Percentiles rank a stretch among this genome's conserved stretches.
phyloP scores from a whole-genome alignment of 176 grass and related monocot genomes.

The Eragrostis nindensis region DNA sequence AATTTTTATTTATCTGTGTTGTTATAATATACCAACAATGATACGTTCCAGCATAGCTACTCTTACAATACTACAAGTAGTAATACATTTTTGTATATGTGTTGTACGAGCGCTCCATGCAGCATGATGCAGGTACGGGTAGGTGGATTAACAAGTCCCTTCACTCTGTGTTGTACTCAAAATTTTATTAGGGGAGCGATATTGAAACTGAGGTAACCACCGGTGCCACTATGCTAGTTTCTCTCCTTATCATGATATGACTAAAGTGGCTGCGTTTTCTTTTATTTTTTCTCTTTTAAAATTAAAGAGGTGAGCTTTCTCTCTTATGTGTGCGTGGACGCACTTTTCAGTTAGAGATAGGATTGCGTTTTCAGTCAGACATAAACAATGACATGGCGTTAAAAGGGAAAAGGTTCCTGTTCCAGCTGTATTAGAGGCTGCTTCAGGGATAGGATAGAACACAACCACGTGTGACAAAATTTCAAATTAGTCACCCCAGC shows the following conservation, averaged over 20 bases:
- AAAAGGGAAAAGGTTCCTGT: slow-evolving; percentile 25
- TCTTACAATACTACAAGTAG: not conserved
- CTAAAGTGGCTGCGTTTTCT: slow-evolving; percentile 35
- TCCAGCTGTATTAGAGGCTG: not conserved
- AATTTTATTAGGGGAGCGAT: not conserved
- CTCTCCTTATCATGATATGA: slow-evolving; percentile 13
- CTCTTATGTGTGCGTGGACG: slow-evolving; percentile 17
- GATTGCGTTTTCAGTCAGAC: slow-evolving; percentile 16
- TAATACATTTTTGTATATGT: not conserved
- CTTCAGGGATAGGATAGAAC: not conserved
- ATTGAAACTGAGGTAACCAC: slow-evolving; percentile 24
- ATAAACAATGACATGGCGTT: slow-evolving; percentile 35
- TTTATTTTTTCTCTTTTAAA: not conserved
- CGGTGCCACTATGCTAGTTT: slow-evolving; percentile 20
- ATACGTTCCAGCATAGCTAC: not conserved
- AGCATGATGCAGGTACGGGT: not conserved
- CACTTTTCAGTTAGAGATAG: slow-evolving; percentile 40
- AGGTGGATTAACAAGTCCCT: not conserved
- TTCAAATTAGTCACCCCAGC: not conserved
- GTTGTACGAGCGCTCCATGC: not conserved
- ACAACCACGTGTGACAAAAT: slow-evolving; percentile 15
- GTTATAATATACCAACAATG: not conserved
- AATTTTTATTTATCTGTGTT: slow-evolving; percentile 2
- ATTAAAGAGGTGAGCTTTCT: slow-evolving; percentile 32
- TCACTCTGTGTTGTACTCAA: not conserved